Evolutionary conservation across 148 eudicot species (phyloP), one percentile per base, ranked within the genome.

Genomic region (Linanthus parryae): DNA sequence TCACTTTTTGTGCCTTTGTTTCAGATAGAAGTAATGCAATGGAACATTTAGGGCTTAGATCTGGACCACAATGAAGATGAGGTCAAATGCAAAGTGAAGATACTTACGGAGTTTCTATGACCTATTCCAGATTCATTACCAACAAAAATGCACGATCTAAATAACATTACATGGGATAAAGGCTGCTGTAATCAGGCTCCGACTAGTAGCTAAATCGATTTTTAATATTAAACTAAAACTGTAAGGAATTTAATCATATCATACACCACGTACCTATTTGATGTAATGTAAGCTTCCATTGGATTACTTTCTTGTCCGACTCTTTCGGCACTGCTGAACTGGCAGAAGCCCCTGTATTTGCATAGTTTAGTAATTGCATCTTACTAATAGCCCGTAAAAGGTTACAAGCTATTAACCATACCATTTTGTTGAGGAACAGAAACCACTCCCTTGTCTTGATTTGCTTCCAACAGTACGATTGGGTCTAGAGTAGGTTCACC

Each of bases 241-340:
- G n/a, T n/a, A n/a, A n/a, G n/a, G 59, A 5, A 31, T 30, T 19
- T 12, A 33, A 54, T 52, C 22, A 12, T 6, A 15, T 22, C 29
- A 35, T n/a, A 24, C 8, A 4, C 29, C 22, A 81, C 85, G 61
- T 52, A 84, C 97, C 97, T 76, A 88, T 88, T 64, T 88, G 97
- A 75, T 84, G 97, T 35, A 88, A 57, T 46, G 81, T 71, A 49
- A 82, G 97, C 73, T 88, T 88, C 97, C 97, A 88, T 47, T 79
- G 74, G 50, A 88, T 88, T 57, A 75, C 70, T 67, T 73, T 79
- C 75, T 79, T 70, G 57, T 75, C 74, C 50, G 7, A 13, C 50
- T 43, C 60, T 43, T 56, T 43, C n/a, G 34, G 39, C 18, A 43
- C 21, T 43, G 11, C 29, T 20, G 50, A 29, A 43, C 28, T 20